Base-by-base conservation (phyloP, 2,329 filamentous ascomycete genomes). In the Fusarium aywerte region DNA sequence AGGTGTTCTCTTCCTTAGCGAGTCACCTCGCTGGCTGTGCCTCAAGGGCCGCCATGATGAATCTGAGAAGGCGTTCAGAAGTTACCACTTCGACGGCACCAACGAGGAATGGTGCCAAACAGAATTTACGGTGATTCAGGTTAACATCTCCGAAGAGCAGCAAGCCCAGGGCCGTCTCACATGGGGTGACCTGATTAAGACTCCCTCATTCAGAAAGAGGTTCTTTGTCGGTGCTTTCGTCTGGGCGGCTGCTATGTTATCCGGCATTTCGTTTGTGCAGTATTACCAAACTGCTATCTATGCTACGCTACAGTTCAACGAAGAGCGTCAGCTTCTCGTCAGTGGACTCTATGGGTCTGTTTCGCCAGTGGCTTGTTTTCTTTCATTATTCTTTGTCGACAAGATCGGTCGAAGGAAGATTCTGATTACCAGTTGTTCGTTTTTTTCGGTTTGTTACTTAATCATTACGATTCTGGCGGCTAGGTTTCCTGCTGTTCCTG, bases 281-380 rank as follows among this genome's bases (percentile, higher is more conserved):
- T 80, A 80, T 31, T 80, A 77, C 51, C 78, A 80, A 62, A 80
- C 79, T 0, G 77, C 79, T 6, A 80, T 80, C 49, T 80, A 80
- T 44, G 77, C 78, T 0, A 80, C 78, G 0, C 75, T 80, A 0
- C 77, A 79, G 42, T 80, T 76, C 58, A 67, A 66, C 15, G 67
- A 80, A 52, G 75, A 76, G 33, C 71, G 73, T 12, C 78, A 80
- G 21, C 74, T 80, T 1, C 76, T 80, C 0, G 76, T 80, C 27
- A 80, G 79, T 27, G 79, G 79, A 0, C 69, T 80, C 0, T 80
- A 80, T 21, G 78, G 79, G 0, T 78, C 77, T 0, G 76, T 80
- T 0, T 78, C 73, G 0, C 79, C 79, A 0, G 73, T 80, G 0
- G 78, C 78, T 0, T 80, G 79, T 29, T 71, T 80, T 0, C 13